Conservation (phyloP, 495 filamentous ascomycete species). For the Annulohypoxylon bovei region DNA sequence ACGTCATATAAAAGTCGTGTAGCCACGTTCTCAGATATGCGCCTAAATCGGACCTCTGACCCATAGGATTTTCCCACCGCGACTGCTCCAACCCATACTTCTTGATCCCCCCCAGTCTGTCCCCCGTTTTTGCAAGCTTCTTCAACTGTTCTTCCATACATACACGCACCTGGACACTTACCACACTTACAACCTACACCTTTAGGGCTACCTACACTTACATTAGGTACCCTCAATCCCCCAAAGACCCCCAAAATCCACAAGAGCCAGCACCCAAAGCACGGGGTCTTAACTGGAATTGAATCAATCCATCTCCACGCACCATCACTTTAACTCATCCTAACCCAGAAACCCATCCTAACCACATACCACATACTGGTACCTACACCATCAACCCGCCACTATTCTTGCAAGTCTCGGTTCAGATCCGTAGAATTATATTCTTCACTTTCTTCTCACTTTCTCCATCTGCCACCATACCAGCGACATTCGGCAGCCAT, state of each 20-base stretch:
- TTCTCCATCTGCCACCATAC: not conserved
- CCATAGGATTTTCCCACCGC: conserved; percentile 33
- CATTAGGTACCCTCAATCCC: not conserved
- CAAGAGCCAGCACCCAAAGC: conserved; percentile 15
- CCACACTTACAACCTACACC: not conserved
- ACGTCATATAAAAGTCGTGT: conserved; percentile 18
- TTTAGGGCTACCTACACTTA: not conserved
- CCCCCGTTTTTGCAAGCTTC: conserved; percentile 32
- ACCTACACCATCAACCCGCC: conserved; percentile 16
- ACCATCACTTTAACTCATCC: not conserved
- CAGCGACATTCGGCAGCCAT: conserved; percentile 18
- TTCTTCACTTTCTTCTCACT: conserved; percentile 26
- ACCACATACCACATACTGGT: conserved; percentile 26
- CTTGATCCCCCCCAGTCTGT: conserved; percentile 31
- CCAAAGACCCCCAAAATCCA: conserved; percentile 1
- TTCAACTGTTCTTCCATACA: conserved; percentile 27
- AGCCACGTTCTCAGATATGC: conserved; percentile 44
- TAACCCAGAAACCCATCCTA: not conserved
- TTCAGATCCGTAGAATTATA: conserved; percentile 42
- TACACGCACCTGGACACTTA: not conserved
- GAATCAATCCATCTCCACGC: conserved; percentile 13
- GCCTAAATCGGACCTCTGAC: conserved; percentile 41
- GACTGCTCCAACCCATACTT: conserved; percentile 38
- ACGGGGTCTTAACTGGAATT: conserved; percentile 18
- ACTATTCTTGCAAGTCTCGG: conserved; percentile 41